Evolutionary conservation across 1,284 basidiomycete genomes (phyloP), one percentile per base, ranked within the genome.

Genomic region (Austroboletus olivaceoglutinosus): DNA sequence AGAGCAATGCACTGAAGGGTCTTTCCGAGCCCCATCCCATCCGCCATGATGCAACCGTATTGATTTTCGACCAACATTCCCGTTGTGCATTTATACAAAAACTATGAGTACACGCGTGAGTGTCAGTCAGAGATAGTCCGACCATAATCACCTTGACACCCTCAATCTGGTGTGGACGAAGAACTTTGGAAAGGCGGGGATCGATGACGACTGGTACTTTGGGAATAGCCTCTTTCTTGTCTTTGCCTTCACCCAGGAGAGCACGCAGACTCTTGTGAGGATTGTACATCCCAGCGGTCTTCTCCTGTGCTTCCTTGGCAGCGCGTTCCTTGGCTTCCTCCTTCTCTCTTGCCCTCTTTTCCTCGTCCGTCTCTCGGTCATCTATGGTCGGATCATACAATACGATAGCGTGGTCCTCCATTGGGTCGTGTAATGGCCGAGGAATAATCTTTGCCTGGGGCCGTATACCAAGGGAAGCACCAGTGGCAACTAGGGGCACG

Each of bases 191-290:
- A 27, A 99, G 75, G 39, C 81, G 79, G 4, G 96, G 96, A 69
- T 98, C 94, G 43, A 99, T 94, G 13, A 99, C 96, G 11, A 99
- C 96, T 0, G 97, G 90, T 1, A 99, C 93, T 71, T 98, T 98
- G 43, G 82, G 77, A 8, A 73, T 71, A 51, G 77, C 76, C 60
- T 82, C 80, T 62, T 83, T 83, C 73, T 86, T 85, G 56, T 83
- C 82, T 54, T 78, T 79, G 27, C 78, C 81, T 59, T 86, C 84
- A 3, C 96, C 96, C 8, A 99, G 75, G 38, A 99, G 77, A 43
- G 82, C 76, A 63, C 86, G 89, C 56, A 99, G 73, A 62, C 86
- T 95, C 77, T 95, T 98, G 73, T 99, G 96, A 2, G 93, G 93
- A 60, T 93, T 92, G 63, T 77, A 88, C 75, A 89, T 73, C 10